phyloP scores from a whole-genome alignment of 2,329 filamentous ascomycete genomes.

The Alternaria sp. region DNA sequence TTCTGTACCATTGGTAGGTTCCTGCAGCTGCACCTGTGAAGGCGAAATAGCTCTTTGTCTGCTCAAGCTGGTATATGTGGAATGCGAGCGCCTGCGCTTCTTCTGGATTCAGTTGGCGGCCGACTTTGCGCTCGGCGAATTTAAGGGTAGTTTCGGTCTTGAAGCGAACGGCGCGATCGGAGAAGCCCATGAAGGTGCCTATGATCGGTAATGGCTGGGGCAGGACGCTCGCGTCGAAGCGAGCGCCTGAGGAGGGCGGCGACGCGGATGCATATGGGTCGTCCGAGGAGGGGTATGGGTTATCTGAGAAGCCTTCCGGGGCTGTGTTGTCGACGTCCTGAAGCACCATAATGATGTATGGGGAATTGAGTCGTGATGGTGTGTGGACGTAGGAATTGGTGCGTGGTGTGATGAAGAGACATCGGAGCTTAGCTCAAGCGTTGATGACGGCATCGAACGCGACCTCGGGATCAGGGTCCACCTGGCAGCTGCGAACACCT shows the following conservation, averaged over 20 bases:
- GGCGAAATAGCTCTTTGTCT: constrained; percentile 49
- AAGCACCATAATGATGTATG: constrained; percentile 48
- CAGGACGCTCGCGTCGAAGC: constrained; percentile 48
- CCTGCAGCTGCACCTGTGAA: constrained; percentile 44
- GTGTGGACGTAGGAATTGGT: constrained; percentile 40
- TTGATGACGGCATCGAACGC: constrained; percentile 36
- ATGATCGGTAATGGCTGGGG: constrained; percentile 48
- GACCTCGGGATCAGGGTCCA: constrained; percentile 14
- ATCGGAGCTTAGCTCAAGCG: constrained; percentile 24
- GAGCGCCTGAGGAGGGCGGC: constrained; percentile 16
- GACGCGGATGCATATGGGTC: constrained; percentile 44
- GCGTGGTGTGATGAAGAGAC: constrained; percentile 5
- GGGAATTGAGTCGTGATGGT: constrained; percentile 33
- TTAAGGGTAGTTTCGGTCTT: constrained; percentile 43
- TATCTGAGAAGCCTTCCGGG: constrained; percentile 41
- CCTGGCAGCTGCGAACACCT: background rate
- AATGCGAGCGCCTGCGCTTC: constrained; percentile 53
- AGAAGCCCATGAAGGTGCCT: constrained; percentile 39
- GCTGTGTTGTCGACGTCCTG: constrained; percentile 44
- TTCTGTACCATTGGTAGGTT: constrained; percentile 43
- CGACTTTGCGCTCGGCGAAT: constrained; percentile 42
- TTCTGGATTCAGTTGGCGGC: constrained; percentile 47
- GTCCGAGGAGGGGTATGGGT: constrained; percentile 43
- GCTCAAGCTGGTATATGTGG: constrained; percentile 48
- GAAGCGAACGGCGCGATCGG: constrained; percentile 30